Evolutionary conservation across 306 rosid genomes (phyloP).

Genomic region (Trifolium subterraneum): DNA sequence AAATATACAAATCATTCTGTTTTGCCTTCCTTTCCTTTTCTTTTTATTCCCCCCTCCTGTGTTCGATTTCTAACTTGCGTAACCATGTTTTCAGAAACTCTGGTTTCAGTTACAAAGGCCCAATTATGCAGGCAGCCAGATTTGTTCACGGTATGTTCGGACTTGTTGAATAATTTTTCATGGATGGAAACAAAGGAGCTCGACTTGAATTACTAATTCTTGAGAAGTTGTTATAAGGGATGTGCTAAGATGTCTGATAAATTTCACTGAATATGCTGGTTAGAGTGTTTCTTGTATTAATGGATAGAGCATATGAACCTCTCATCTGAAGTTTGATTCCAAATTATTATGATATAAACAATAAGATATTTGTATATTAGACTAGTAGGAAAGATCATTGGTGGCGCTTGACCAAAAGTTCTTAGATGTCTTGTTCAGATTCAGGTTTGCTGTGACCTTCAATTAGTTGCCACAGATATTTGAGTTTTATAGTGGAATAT

Average conservation of each 20-base stretch:
- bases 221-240: background rate
- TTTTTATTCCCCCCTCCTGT: background rate
- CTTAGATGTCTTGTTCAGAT: background rate
- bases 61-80: slow-evolving; percentile 18
- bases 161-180: background rate
- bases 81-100: background rate
- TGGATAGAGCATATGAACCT: background rate
- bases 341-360: background rate
- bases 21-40: background rate
- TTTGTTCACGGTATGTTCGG: background rate
- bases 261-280: background rate
- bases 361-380: background rate
- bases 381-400: background rate
- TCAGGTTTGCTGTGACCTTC: slow-evolving; percentile 13
- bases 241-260: slow-evolving; percentile 12
- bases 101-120: background rate
- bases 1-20: background rate
- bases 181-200: background rate
- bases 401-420: background rate
- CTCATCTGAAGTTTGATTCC: slow-evolving; percentile 20
- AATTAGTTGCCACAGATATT: slow-evolving; percentile 6
- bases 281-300: slow-evolving; percentile 15
- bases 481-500: slow-evolving; percentile 10
- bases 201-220: background rate
- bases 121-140: slow-evolving; percentile 12